phyloP scores from a whole-genome alignment of 805 yeast genomes.

The Brettanomyces naardenensis region DNA sequence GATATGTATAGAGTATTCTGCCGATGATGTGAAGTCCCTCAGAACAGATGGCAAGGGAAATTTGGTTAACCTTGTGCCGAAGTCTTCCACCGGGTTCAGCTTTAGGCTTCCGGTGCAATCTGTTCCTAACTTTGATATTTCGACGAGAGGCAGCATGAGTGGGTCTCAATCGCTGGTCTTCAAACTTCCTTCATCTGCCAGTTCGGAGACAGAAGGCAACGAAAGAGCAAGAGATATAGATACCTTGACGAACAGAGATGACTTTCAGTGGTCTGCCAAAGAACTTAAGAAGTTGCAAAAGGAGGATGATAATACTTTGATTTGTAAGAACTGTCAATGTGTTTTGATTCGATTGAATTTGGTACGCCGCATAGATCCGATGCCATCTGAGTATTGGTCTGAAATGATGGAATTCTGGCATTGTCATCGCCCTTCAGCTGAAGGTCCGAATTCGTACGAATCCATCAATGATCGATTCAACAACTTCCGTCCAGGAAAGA shows the following conservation, averaged over 20 bases:
- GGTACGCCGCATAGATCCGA: slow-evolving; percentile 36
- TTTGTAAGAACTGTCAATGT: slow-evolving; percentile 13
- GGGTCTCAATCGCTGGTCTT: background rate
- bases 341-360: slow-evolving; percentile 24
- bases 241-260: slow-evolving; percentile 12
- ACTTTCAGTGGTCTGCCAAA: slow-evolving; percentile 19
- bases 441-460: slow-evolving; percentile 5
- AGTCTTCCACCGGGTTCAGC: background rate
- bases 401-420: slow-evolving; percentile 98
- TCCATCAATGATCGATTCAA: slow-evolving; percentile 28
- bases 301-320: slow-evolving; percentile 4
- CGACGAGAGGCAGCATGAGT: background rate
- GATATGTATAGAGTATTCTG: slow-evolving; percentile 8
- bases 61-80: background rate
- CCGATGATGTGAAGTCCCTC: background rate
- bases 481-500: slow-evolving; percentile 34
- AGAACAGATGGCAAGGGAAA: background rate
- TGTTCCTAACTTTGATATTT: background rate
- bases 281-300: slow-evolving; percentile 6
- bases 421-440: slow-evolving; percentile 66
- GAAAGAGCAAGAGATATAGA: slow-evolving; percentile 1
- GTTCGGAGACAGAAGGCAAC: background rate
- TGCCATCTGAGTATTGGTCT: slow-evolving; percentile 92
- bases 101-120: background rate
- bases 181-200: background rate